A percentile compares a stretch with the other conserved stretches of the same genome.
phyloP scores from a whole-genome alignment of 2,329 filamentous ascomycete species.

The Chrysoporthe puriensis region DNA sequence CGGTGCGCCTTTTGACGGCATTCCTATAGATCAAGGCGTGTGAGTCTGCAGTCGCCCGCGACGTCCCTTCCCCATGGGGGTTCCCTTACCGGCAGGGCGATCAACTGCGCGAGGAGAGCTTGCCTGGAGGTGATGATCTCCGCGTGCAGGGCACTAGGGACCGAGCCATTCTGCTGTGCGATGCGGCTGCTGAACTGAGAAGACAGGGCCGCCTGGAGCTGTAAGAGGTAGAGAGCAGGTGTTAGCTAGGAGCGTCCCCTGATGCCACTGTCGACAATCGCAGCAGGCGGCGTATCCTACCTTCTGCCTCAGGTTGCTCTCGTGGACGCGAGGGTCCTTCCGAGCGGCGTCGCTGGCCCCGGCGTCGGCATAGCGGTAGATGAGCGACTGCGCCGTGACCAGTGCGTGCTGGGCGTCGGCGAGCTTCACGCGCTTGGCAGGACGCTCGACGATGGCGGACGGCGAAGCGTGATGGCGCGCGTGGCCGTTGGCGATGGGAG shows the following conservation, averaged over 20 bases:
- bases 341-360: not conserved
- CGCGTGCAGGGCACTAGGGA: not conserved
- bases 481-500: not conserved
- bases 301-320: conserved; percentile 9
- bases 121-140: not conserved
- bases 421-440: conserved; percentile 22
- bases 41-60: conserved; percentile 6
- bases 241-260: not conserved
- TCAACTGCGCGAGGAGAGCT: not conserved
- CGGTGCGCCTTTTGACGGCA: not conserved
- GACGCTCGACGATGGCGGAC: not conserved
- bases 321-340: not conserved
- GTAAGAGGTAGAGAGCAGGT: not conserved
- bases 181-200: conserved; percentile 3
- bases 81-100: conserved; percentile 16
- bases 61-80: not conserved
- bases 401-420: not conserved
- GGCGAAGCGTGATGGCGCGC: not conserved
- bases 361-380: conserved; percentile 13
- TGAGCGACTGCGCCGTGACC: no score
- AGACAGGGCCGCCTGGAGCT: conserved; percentile 15
- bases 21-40: conserved; percentile 4
- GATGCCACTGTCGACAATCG: not conserved
- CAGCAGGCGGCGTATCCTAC: conserved; percentile 4
- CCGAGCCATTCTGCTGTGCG: not conserved